phyloP scores from a whole-genome alignment of 2,329 filamentous ascomycete genomes.

The Diaporthe longicolla region DNA sequence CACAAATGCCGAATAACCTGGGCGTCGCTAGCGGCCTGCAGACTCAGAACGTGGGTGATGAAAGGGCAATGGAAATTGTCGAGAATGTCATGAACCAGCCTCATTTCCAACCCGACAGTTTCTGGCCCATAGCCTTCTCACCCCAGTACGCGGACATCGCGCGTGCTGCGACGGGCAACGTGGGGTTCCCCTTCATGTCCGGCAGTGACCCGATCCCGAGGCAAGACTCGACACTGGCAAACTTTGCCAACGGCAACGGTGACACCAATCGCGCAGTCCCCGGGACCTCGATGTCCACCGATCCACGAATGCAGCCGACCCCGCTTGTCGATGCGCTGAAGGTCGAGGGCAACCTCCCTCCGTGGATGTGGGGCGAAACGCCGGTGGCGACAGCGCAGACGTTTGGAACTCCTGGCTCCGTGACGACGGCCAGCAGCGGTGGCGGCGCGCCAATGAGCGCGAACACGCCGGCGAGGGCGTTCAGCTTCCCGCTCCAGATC shows the following conservation, averaged over 20 bases:
- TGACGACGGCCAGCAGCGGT: constrained; percentile 8
- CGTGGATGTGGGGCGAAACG: constrained; percentile 67
- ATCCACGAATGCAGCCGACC: constrained; percentile 38
- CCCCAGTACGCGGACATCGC: constrained; percentile 40
- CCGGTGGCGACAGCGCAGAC: not conserved
- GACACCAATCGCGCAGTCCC: constrained; percentile 23
- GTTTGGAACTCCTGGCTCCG: constrained; percentile 7
- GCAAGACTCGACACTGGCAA: constrained; percentile 42
- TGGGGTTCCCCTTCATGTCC: constrained; percentile 37
- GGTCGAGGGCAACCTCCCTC: constrained; percentile 63
- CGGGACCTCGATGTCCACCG: constrained; percentile 14
- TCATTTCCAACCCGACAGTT: constrained; percentile 53
- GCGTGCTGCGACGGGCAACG: constrained; percentile 24
- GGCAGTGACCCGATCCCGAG: constrained; percentile 42
- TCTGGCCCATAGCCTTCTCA: constrained; percentile 50
- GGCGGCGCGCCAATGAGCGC: constrained; percentile 27
- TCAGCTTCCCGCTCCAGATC: constrained; percentile 42
- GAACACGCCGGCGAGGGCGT: constrained; percentile 24
- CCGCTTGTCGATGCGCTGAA: constrained; percentile 57
- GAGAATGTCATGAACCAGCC: constrained; percentile 56
- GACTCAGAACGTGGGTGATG: constrained; percentile 6
- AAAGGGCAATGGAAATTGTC: constrained; percentile 49
- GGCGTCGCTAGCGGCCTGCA: constrained; percentile 31
- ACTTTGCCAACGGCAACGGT: constrained; percentile 34
- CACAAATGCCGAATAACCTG: constrained; percentile 15